Conservation (phyloP, 345 rosid species). For the Cardamine chenopodiifolia region DNA sequence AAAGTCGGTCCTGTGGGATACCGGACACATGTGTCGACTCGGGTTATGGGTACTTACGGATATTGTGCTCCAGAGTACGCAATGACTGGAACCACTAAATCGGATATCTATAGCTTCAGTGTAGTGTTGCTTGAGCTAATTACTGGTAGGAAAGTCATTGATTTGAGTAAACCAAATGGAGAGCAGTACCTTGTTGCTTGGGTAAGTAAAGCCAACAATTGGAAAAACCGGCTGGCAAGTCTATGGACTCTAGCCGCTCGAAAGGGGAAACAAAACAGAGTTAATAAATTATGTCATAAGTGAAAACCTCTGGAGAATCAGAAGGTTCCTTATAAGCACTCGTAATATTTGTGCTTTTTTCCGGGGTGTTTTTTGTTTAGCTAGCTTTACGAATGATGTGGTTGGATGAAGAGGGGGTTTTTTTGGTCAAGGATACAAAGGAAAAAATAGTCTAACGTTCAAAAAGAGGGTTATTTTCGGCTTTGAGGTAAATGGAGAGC, state of each 20-base stretch:
- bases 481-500: background rate
- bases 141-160: slow-evolving; percentile 84
- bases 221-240: slow-evolving; percentile 23
- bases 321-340: slow-evolving; percentile 22
- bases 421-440: background rate
- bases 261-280: slow-evolving; percentile 18
- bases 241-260: slow-evolving; percentile 18
- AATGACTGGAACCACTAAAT: slow-evolving; percentile 92
- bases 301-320: slow-evolving; percentile 28
- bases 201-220: slow-evolving; percentile 51
- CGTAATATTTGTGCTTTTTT: slow-evolving; percentile 14
- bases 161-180: slow-evolving; percentile 53
- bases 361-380: slow-evolving; percentile 16
- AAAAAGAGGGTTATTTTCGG: background rate
- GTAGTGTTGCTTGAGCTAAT: slow-evolving; percentile 89
- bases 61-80: slow-evolving; percentile 98
- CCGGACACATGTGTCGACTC: slow-evolving; percentile 89
- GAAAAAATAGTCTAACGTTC: background rate
- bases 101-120: slow-evolving; percentile 91
- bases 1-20: slow-evolving; percentile 92
- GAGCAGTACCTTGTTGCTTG: slow-evolving; percentile 82
- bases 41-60: slow-evolving; percentile 97
- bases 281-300: slow-evolving; percentile 9
- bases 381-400: slow-evolving; percentile 7
- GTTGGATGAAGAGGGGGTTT: background rate